Evolutionary conservation across 495 filamentous ascomycete species (phyloP).

Genomic region (Tuber brumale): DNA sequence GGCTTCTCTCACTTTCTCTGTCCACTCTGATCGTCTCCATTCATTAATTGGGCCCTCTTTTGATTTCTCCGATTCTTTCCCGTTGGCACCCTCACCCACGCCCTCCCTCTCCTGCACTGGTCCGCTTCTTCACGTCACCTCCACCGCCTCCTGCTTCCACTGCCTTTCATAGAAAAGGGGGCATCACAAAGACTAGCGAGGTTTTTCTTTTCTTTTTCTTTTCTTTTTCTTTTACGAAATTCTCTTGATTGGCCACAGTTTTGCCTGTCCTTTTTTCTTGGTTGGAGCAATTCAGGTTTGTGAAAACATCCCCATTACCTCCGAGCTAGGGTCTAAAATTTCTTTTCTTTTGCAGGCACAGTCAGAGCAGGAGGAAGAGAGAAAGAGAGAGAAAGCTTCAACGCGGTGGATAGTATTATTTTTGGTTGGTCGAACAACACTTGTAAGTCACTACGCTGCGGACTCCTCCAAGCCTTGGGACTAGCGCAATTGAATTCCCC

Average conservation of each 20-base stretch:
- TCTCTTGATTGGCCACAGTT: neutral
- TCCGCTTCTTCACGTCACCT: neutral
- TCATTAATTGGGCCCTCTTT: neutral
- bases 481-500: constrained; percentile 3
- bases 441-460: constrained; percentile 20
- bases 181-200: neutral
- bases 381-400: neutral
- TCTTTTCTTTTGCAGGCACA: neutral
- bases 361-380: neutral
- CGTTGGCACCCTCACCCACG: neutral
- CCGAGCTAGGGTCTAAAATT: neutral
- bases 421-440: constrained; percentile 24
- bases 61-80: neutral
- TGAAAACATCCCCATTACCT: neutral
- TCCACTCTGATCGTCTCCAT: neutral
- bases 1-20: neutral
- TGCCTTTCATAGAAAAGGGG: neutral
- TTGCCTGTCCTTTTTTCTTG: neutral
- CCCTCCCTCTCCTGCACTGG: neutral
- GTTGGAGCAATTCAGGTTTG: neutral
- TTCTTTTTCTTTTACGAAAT: neutral
- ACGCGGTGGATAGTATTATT: constrained; percentile 28
- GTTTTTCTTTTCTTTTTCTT: too few species aligned
- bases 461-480: constrained; percentile 16
- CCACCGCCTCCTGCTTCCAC: neutral